Base-by-base conservation (phyloP, 2,329 filamentous ascomycete species). In the Coleophoma cylindrospora region DNA sequence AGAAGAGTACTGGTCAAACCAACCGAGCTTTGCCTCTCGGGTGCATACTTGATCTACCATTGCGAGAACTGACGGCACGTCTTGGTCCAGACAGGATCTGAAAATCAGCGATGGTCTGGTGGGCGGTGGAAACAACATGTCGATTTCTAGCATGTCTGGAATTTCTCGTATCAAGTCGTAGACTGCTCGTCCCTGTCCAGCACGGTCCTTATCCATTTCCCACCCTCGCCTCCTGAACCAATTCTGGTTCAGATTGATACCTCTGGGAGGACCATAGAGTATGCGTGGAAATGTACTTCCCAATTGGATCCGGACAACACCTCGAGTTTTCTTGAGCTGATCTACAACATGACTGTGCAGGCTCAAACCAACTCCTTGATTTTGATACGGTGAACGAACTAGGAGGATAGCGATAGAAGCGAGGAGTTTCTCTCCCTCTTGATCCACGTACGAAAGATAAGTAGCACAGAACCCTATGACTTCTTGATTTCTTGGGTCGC, bases 391-490 rank as follows among this genome's bases (percentile, higher is more conserved):
- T 34, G 73, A 67, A 33, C 70, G 72, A 17, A 83, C 79, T 34
- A 83, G 62, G 27, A 84, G 63, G 11, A 74, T 64, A 11, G 79
- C 79, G 33, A 84, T 61, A 3, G 77, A 83, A 9, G 79, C 80
- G 43, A 83, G 70, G 38, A 81, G 66, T 34, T 70, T 70, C 54
- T 80, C 74, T 17, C 70, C 73, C 37, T 70, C 73, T 54, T 73
- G 73, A 54, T 80, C 75, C 43, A 75, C 72, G 61, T 78, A 82
- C 4, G 76, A 80, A 32, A 79, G 76, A 59, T 79, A 83, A 9
- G 79, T 82, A 10, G 79, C 79, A 58, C 79, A 83, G 54, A 83
- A 83, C 0, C 79, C 80, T 36, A 83, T 60, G 21, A 79, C 57
- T 34, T 70, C 67, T 8, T 62, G 63, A 3, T 64, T 71, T 11